Evolutionary conservation across 345 rosid genomes (phyloP).

Genomic region (Durio zibethinus): DNA sequence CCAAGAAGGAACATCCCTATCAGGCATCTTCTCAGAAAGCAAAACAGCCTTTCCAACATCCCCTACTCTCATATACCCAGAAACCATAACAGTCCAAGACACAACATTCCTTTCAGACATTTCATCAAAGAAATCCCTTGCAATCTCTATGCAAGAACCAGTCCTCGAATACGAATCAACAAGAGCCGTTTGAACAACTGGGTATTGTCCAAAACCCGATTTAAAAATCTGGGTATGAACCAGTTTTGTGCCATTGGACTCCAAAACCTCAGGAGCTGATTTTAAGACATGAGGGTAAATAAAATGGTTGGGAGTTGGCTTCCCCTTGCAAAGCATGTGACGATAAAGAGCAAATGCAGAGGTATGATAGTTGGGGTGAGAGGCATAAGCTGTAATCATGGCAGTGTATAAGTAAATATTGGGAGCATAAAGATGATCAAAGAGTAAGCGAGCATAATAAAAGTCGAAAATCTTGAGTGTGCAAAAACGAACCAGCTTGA

Average conservation of each 20-base stretch:
- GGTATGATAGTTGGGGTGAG: constrained; percentile 31
- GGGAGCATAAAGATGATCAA: constrained; percentile 47
- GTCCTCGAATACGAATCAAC: constrained; percentile 64
- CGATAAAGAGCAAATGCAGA: constrained; percentile 54
- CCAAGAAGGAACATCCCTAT: constrained; percentile 92
- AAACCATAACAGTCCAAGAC: constrained; percentile 83
- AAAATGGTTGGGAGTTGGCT: constrained; percentile 63
- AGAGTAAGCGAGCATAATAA: constrained; percentile 60
- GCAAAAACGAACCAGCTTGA: constrained; percentile 77
- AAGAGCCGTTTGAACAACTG: constrained; percentile 78
- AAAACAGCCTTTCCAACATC: constrained; percentile 43
- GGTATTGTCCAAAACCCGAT: constrained; percentile 51
- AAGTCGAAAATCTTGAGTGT: constrained; percentile 51
- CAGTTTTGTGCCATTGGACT: constrained; percentile 35
- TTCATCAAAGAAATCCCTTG: constrained; percentile 68
- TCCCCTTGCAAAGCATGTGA: constrained; percentile 45
- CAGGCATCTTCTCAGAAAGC: constrained; percentile 70
- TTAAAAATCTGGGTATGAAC: constrained; percentile 58
- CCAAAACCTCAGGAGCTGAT: constrained; percentile 35
- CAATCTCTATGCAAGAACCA: constrained; percentile 33
- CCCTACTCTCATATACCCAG: constrained; percentile 63
- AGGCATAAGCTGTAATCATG: constrained; percentile 71
- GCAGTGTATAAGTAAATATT: constrained; percentile 67
- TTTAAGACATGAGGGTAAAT: constrained; percentile 74
- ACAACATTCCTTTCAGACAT: constrained; percentile 64